Conservation (phyloP, 352 stramenopile genomes). For the Pythium aphanidermatum region DNA sequence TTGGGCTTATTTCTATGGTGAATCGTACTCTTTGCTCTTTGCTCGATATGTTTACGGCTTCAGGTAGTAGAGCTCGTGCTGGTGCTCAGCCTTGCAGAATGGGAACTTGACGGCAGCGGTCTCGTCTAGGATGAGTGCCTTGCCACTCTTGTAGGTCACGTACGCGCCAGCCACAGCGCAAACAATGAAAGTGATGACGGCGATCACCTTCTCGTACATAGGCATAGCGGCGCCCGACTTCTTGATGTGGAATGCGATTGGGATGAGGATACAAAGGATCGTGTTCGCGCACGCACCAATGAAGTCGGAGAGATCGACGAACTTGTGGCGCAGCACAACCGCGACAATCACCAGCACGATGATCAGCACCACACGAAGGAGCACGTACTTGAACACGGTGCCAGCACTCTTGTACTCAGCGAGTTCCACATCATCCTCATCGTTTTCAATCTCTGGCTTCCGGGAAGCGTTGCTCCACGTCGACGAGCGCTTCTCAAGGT, state of each 20-base stretch:
- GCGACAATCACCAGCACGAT: slow-evolving; percentile 31
- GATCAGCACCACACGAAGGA: slow-evolving; percentile 51
- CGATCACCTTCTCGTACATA: slow-evolving; percentile 30
- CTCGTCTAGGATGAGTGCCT: slow-evolving; percentile 36
- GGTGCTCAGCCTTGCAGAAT: slow-evolving; percentile 22
- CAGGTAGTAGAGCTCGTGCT: slow-evolving; percentile 20
- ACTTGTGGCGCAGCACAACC: slow-evolving; percentile 33
- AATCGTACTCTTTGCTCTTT: no score
- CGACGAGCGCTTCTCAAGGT: background rate
- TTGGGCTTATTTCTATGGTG: no score
- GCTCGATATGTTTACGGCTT: no score
- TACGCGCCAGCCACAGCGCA: slow-evolving; percentile 37
- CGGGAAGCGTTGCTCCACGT: background rate
- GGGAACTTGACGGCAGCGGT: slow-evolving; percentile 17
- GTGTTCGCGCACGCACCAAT: slow-evolving; percentile 48
- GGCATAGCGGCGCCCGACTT: slow-evolving; percentile 37
- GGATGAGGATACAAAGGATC: slow-evolving; percentile 54
- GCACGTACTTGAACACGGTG: slow-evolving; percentile 36
- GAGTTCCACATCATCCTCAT: slow-evolving; percentile 23
- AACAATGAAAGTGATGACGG: slow-evolving; percentile 29
- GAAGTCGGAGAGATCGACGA: slow-evolving; percentile 59
- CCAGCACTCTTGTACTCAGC: slow-evolving; percentile 33
- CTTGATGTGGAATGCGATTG: slow-evolving; percentile 70
- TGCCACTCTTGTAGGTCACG: slow-evolving; percentile 43
- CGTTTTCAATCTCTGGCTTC: slow-evolving; percentile 19